Evolutionary conservation across 352 stramenopile species (phyloP), one percentile per base, ranked within the genome.

Genomic region (Phytophthora pluvialis): DNA sequence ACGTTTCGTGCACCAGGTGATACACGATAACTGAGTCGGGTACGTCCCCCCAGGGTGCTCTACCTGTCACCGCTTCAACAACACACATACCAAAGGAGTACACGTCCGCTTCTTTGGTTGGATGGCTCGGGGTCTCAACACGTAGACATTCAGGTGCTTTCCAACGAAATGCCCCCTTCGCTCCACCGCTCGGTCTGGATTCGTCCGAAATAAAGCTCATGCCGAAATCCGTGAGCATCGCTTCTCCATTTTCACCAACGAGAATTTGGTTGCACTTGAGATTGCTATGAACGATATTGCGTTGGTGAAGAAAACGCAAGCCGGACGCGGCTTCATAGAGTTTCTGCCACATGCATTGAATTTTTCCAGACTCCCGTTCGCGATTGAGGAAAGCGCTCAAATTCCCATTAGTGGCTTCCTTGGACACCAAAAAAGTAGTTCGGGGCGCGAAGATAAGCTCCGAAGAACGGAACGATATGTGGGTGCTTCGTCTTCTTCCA

Each of bases 401-500:
- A 21, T 21, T 21, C 9, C 47, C 46, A 15, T 59, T 32, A 13
- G 38, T 43, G 0, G 51, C 61, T 47, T 54, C 50, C 35, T 56
- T 48, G 42, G 31, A 61, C 35, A 61, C 25, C n/a, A 67, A 52
- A 21, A n/a, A 61, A 55, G 25, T 36, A 64, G 2, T 45, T 53
- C 1, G 8, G 33, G 0, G 38, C 36, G 31, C 64, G 38, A 10
- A 70, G 40, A 18, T 52, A 65, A 1, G 59, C 76, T n/a, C 73
- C 63, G 32, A 70, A 61, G 72, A 98, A 85, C 29, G 78, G 61
- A 4, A 98, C 78, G 26, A 98, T 73, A 68, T 95, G 93, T n/a
- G 74, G 75, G 70, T 98, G 92, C 3, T 76, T 64, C 0, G 97
- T 63, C 31, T 86, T 83, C 21, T 95, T 95, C 90, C 97, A 98